Evolutionary conservation across 371 early-diverging fungal species (phyloP), one percentile per base, ranked within the genome.

Genomic region (Mucor racemosus): DNA sequence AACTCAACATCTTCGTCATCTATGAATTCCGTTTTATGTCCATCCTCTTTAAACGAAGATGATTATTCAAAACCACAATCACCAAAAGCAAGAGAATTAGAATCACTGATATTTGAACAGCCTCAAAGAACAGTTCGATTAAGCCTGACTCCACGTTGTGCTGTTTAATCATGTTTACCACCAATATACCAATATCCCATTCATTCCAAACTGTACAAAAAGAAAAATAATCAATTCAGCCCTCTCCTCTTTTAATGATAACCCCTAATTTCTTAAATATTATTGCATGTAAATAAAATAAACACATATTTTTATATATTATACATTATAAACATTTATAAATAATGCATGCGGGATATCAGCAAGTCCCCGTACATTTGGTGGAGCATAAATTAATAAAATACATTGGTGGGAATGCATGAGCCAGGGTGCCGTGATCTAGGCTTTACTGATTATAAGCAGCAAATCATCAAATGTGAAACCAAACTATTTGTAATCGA

Each of bases 41-140:
- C 19, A 10, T 9, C 50, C 0, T 17, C 44, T n/a, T 17, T 15
- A 21, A 8, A 7, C 8, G 50, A 50, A 10, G 19, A 42, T 3
- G 60, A 42, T 3, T 39, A 59, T 11, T 50, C 8, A 7, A 21
- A 21, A 14, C 31, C 21, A 10, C 48, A 62, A 38, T 68, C 71
- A 15, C 63, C 71, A 10, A 75, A 75, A 54, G 68, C 72, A 38
- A 75, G 36, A 64, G 72, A 71, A 46, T 61, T 75, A 11, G 75
- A 75, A 66, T 71, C 54, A 4, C 42, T 75, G 5, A 75, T 75
- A 56, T 71, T 75, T 42, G 66, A 71, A 35, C 67, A 75, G 26
- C 75, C 75, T 8, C 68, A 68, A 40, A 58, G 71, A 48, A 75
- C 75, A 9, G 59, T 75, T n/a, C 62, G 71, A 36, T 44, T 75